phyloP scores from a whole-genome alignment of 345 rosid genomes.

The Salix exigua region DNA sequence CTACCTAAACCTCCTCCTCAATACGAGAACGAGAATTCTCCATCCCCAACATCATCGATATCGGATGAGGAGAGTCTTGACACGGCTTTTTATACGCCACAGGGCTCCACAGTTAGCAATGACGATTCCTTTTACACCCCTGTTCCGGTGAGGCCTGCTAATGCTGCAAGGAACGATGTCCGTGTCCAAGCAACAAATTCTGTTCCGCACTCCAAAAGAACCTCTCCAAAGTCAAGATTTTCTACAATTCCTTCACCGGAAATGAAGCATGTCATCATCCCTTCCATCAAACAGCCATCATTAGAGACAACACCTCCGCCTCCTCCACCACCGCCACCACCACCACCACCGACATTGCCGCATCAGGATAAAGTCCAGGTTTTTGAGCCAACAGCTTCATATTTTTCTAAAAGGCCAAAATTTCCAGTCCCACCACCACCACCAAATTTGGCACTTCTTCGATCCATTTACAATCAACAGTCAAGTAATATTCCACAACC shows the following conservation, averaged over 20 bases:
- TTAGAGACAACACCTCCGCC: conserved; percentile 25
- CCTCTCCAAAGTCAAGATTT: conserved; percentile 67
- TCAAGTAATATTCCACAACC: conserved; percentile 32
- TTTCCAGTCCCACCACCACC: conserved; percentile 84
- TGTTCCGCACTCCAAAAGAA: conserved; percentile 75
- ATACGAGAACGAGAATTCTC: conserved; percentile 35
- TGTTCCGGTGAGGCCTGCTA: conserved; percentile 2
- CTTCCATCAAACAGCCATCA: conserved; percentile 56
- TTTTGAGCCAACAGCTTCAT: conserved; percentile 19
- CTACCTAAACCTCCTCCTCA: conserved; percentile 45
- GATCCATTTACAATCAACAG: conserved; percentile 46
- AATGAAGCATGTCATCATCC: conserved; percentile 81
- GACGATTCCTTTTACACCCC: conserved; percentile 68
- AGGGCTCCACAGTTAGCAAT: conserved; percentile 60
- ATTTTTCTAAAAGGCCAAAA: conserved; percentile 47
- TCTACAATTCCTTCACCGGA: conserved; percentile 65
- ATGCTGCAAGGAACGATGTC: conserved; percentile 15
- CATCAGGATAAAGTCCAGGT: conserved; percentile 14
- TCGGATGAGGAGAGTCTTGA: conserved; percentile 62
- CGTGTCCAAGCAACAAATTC: conserved; percentile 11
- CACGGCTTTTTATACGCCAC: conserved; percentile 73
- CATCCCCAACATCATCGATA: conserved; percentile 44
- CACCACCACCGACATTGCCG: conserved; percentile 10
- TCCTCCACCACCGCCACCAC: conserved; percentile 21
- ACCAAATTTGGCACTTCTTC: conserved; percentile 79